phyloP scores from a whole-genome alignment of 2,329 filamentous ascomycete species.

The Cadophora gregata region DNA sequence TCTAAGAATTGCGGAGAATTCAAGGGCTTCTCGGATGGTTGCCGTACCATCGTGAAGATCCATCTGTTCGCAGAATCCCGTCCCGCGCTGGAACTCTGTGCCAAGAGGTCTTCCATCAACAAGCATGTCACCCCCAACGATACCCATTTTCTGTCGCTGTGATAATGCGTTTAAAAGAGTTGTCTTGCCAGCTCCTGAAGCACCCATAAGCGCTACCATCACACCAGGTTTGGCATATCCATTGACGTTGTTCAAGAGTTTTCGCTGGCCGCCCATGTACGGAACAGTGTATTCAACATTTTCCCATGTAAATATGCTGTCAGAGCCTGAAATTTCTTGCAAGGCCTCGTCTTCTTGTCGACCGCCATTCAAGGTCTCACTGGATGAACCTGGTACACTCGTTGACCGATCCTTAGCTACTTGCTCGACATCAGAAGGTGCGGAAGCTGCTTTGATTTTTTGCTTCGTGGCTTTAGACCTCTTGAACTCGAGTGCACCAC shows the following conservation, averaged over 20 bases:
- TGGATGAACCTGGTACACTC: slow-evolving; percentile 45
- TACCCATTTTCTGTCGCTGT: slow-evolving; percentile 71
- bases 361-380: slow-evolving; percentile 25
- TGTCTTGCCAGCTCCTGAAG: slow-evolving; percentile 82
- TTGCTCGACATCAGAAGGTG: slow-evolving; percentile 61
- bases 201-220: slow-evolving; percentile 81
- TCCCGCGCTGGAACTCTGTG: slow-evolving; percentile 69
- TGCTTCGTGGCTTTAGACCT: slow-evolving; percentile 66
- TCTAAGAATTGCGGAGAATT: slow-evolving; percentile 70
- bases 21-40: slow-evolving; percentile 70
- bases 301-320: slow-evolving; percentile 73
- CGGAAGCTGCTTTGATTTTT: slow-evolving; percentile 51
- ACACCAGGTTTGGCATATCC: slow-evolving; percentile 82
- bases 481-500: slow-evolving; percentile 76
- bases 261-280: slow-evolving; percentile 64
- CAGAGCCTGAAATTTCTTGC: slow-evolving; percentile 58
- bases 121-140: slow-evolving; percentile 69
- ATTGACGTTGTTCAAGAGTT: slow-evolving; percentile 71
- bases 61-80: slow-evolving; percentile 75
- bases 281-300: slow-evolving; percentile 76
- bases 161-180: slow-evolving; percentile 79
- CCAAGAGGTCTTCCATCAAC: slow-evolving; percentile 69
- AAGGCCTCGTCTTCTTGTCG: slow-evolving; percentile 48
- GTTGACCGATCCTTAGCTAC: slow-evolving; percentile 34
- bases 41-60: slow-evolving; percentile 73